Evolutionary conservation across 768 basidiomycete species (phyloP).

Genomic region (Agaricus subrufescens): DNA sequence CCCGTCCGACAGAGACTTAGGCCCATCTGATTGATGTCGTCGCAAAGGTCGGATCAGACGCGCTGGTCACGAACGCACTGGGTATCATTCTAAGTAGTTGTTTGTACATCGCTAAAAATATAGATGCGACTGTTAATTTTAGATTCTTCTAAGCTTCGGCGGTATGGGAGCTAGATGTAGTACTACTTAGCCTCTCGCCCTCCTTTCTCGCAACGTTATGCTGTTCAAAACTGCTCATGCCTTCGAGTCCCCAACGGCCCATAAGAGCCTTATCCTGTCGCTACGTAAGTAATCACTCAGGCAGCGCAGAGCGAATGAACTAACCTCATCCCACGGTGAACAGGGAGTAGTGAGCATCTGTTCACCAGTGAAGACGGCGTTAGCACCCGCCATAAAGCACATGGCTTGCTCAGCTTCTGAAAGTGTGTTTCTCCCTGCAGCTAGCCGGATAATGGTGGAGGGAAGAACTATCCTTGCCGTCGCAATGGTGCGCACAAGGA

Average conservation of each 20-base stretch:
- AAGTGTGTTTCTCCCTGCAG: slow-evolving; percentile 88
- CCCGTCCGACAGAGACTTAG: too few relatives aligned
- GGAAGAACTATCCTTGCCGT: slow-evolving; percentile 93
- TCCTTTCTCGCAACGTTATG: slow-evolving; percentile 53
- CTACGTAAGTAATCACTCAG: slow-evolving; percentile 8
- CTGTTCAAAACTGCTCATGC: slow-evolving; percentile 89
- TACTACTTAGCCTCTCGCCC: slow-evolving; percentile 24
- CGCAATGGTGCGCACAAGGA: slow-evolving; percentile 88
- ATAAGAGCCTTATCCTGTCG: slow-evolving; percentile 89
- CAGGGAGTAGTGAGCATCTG: slow-evolving; percentile 97
- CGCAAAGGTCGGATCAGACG: too few relatives aligned
- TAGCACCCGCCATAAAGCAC: slow-evolving; percentile 98
- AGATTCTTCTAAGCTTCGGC: neutral
- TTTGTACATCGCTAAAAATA: too few relatives aligned
- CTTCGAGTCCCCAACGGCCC: slow-evolving; percentile 85
- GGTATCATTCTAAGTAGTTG: too few relatives aligned
- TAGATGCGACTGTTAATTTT: neutral
- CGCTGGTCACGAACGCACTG: too few relatives aligned
- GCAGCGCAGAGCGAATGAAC: slow-evolving; percentile 12
- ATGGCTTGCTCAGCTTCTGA: slow-evolving; percentile 91
- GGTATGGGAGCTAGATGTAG: neutral
- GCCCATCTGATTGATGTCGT: too few relatives aligned
- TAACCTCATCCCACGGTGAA: slow-evolving; percentile 92
- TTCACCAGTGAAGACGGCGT: slow-evolving; percentile 98
- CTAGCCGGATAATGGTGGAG: slow-evolving; percentile 88